Base-by-base conservation (phyloP, 805 yeast genomes). In the Wickerhamomyces bovis region DNA sequence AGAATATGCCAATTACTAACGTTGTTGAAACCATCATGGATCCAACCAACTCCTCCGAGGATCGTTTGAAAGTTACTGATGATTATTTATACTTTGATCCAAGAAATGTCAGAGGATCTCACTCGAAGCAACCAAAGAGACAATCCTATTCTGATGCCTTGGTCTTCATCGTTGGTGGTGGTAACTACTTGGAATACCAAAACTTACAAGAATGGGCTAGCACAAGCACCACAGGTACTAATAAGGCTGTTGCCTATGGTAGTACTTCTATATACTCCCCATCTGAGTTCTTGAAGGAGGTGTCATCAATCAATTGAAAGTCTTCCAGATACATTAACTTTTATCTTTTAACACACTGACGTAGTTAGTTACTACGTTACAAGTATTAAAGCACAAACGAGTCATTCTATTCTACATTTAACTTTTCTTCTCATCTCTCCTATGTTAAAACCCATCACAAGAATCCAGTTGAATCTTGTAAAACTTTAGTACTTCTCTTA, bases 141-240 rank as follows among this genome's bases (percentile, higher is more conserved):
- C 86, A 83, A 54, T 71, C 83, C 11, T 89, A 87, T 64, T 81
- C 80, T 49, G 94, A 89, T 54, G 80, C 95, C 2, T 70, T 88
- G 43, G 96, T 94, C 19, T 94, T 94, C 64, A 88, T 90, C 44
- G 90, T 94, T 46, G 99, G 99, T 22, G 99, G 99, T 31, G 98
- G 98, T 42, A 90, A 88, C 65, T 94, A 89, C 63, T 69, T 87
- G 52, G 99, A 94, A 68, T 94, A 92, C 63, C 95, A 90, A 49
- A 92, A 92, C 60, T 75, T 94, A 60, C 95, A 88, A 65, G 96
- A 90, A 64, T 90, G 96, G 95, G 78, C 80, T 0, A 55, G 70
- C 40, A 62, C 52, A 40, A 61, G 60, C 36, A 55, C 69, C 6
- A 68, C 63, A 41, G 72, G 68, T 42, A 65, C 62, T 39, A 63